Evolutionary conservation across 768 basidiomycete genomes (phyloP).

Genomic region (Leccinum barrowsii): DNA sequence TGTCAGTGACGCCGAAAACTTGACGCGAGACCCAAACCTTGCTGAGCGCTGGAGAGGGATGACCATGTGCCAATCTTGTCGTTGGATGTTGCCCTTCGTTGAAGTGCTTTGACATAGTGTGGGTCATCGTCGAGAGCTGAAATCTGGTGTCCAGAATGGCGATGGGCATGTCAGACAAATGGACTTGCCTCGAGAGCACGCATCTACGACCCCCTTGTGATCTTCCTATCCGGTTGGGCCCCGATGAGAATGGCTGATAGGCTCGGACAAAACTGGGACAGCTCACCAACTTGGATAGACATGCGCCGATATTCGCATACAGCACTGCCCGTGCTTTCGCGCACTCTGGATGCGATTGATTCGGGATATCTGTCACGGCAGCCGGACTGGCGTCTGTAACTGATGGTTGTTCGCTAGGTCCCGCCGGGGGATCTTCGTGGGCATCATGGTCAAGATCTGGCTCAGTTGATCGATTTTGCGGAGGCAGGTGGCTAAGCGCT

Average conservation of each 20-base stretch:
- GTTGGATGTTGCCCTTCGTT: constrained; percentile 84
- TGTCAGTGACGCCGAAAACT: background rate
- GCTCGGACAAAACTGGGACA: background rate
- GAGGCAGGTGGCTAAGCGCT: constrained; percentile 67
- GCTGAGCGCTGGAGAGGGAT: constrained; percentile 74
- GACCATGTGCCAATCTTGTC: constrained; percentile 81
- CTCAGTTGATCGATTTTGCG: constrained; percentile 28
- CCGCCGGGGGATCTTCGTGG: constrained; percentile 20
- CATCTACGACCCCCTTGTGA: constrained; percentile 73
- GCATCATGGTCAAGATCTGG: constrained; percentile 16
- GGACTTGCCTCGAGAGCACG: constrained; percentile 68
- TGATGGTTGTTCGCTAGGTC: constrained; percentile 13
- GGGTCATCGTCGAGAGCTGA: constrained; percentile 86
- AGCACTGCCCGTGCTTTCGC: constrained; percentile 65
- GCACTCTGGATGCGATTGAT: constrained; percentile 43
- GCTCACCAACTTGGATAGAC: constrained; percentile 73
- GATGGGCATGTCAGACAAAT: background rate
- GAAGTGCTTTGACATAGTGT: constrained; percentile 80
- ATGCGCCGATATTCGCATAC: constrained; percentile 88
- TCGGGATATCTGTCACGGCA: constrained; percentile 18
- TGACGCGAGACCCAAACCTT: constrained; percentile 50
- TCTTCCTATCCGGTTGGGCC: constrained; percentile 49
- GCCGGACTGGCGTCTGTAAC: constrained; percentile 1
- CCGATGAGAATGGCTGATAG: background rate
- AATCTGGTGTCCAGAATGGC: constrained; percentile 3